Evolutionary conservation across 1,139 yeast genomes (phyloP).

Genomic region (Blastobotrys raffinosifermentans): DNA sequence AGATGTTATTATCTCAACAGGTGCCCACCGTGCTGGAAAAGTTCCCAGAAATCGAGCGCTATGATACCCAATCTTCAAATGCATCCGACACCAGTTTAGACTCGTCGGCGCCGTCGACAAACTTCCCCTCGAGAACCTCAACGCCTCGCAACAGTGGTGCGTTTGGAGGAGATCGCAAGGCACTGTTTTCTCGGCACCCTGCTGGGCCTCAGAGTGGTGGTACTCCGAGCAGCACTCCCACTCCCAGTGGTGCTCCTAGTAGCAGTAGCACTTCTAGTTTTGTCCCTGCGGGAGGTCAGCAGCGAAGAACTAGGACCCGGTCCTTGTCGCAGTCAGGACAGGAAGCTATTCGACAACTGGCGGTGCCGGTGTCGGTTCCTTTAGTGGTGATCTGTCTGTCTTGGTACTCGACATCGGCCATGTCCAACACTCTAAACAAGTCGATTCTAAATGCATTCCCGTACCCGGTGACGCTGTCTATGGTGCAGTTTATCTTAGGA

Average conservation of each 20-base stretch:
- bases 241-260: neutral
- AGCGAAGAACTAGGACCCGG: constrained; percentile 14
- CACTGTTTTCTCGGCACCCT: constrained; percentile 9
- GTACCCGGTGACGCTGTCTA: constrained; percentile 80
- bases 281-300: neutral
- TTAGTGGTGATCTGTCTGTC: constrained; percentile 49
- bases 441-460: constrained; percentile 60
- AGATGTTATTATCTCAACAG: no score
- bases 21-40: no score
- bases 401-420: constrained; percentile 81
- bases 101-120: neutral
- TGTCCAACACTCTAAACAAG: constrained; percentile 78
- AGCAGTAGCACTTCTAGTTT: neutral
- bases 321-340: constrained; percentile 23
- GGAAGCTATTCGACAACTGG: constrained; percentile 31
- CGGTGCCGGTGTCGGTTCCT: constrained; percentile 34
- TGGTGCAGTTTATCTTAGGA: constrained; percentile 73
- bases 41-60: no score
- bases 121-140: neutral
- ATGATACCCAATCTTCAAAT: no score
- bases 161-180: constrained; percentile 13
- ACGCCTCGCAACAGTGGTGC: constrained; percentile 14
- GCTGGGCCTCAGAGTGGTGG: no score
- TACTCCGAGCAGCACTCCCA: neutral
- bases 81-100: neutral